A percentile compares a stretch with the other conserved stretches of the same genome.
Conservation (phyloP, 1,284 basidiomycete genomes). For the Entoloma clypeatum region DNA sequence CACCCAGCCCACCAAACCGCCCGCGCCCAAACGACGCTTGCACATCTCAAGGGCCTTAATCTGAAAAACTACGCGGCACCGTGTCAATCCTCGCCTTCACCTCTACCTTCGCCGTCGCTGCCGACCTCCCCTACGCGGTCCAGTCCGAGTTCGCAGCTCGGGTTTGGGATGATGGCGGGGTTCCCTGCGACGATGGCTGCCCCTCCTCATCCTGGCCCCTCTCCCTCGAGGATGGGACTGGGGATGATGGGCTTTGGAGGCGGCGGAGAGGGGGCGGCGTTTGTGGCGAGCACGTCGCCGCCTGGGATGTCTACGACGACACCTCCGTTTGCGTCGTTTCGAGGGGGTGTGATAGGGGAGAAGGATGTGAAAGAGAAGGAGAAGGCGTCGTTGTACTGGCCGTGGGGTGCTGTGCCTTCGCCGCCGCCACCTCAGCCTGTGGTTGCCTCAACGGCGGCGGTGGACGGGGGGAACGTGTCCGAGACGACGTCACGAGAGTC, state of each 20-base stretch:
- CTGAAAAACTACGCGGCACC: slow-evolving; percentile 47
- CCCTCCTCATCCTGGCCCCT: neutral
- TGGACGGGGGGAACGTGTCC: neutral
- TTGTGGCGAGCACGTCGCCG: slow-evolving; percentile 11
- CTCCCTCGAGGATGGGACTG: slow-evolving; percentile 1
- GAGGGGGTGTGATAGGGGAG: neutral
- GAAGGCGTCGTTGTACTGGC: slow-evolving; percentile 14
- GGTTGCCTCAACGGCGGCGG: neutral
- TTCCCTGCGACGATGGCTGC: slow-evolving; percentile 15
- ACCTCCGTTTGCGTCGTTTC: neutral
- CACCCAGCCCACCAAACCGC: slow-evolving; percentile 5
- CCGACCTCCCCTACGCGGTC: neutral
- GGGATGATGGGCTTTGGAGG: neutral
- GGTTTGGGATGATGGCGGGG: slow-evolving; percentile 14
- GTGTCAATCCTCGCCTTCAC: neutral
- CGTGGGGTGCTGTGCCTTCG: slow-evolving; percentile 11
- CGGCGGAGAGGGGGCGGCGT: slow-evolving; percentile 1
- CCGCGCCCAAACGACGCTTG: slow-evolving; percentile 27
- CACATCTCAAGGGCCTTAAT: slow-evolving; percentile 39
- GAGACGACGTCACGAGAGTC: too few species aligned
- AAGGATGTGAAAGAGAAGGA: neutral
- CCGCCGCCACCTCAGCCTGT: neutral
- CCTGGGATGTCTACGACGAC: slow-evolving; percentile 6
- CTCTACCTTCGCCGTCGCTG: neutral
- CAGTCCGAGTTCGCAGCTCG: neutral